Percentiles rank a stretch among this genome's conserved stretches.
These are phyloP conservation scores for Tuber brumale DNA, from an alignment of 495 filamentous ascomycete genomes.

Conservation along the genomic window DNA sequence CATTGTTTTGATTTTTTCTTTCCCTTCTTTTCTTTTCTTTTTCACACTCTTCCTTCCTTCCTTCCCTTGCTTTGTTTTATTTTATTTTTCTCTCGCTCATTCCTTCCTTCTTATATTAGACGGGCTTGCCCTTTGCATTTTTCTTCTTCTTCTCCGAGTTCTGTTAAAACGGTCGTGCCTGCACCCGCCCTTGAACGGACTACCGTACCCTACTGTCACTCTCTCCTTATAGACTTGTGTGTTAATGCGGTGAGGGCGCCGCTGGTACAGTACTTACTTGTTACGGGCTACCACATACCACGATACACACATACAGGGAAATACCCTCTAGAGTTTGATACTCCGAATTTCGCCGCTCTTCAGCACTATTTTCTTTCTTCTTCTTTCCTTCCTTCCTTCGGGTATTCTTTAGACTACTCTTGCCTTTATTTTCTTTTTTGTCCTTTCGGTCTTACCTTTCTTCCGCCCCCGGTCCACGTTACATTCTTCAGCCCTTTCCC, in stretches of 20 bases:
- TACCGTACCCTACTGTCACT: too few relatives aligned
- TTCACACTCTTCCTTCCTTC: background rate
- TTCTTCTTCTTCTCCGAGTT: background rate
- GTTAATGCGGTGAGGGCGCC: background rate
- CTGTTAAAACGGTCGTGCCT: background rate
- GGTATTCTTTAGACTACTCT: background rate
- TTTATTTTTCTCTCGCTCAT: background rate
- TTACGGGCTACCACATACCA: background rate
- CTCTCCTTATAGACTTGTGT: background rate
- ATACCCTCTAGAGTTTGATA: constrained; percentile 2
- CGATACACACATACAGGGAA: background rate
- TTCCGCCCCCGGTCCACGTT: background rate
- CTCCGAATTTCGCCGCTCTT: constrained; percentile 3
- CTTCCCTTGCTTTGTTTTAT: background rate
- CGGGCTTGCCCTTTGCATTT: background rate
- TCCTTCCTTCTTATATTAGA: background rate
- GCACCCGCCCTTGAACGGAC: background rate
- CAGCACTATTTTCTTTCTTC: background rate
- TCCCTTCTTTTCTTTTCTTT: background rate
- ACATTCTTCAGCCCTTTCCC: background rate
- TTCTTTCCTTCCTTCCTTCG: background rate
- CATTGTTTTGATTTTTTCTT: background rate
- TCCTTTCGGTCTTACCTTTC: background rate
- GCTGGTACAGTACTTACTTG: background rate
- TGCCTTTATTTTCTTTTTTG: too few relatives aligned